Conservation (phyloP, 768 basidiomycete species). For the Leccinum rimulosum region DNA sequence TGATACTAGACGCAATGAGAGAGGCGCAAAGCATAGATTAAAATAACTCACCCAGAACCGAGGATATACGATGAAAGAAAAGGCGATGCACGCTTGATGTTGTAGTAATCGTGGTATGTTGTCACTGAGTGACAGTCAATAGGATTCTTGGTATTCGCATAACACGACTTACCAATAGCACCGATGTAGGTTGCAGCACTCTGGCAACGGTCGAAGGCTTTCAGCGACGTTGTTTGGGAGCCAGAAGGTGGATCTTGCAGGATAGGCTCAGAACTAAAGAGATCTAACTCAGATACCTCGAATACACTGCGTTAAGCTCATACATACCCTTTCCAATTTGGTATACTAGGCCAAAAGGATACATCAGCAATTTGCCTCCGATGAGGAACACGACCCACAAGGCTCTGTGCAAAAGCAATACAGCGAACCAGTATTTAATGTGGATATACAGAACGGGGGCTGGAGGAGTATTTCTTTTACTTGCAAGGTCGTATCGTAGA, state of each 20-base stretch:
- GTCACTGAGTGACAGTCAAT: constrained; percentile 39
- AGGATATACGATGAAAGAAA: constrained; percentile 70
- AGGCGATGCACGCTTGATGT: constrained; percentile 57
- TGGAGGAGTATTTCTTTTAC: constrained; percentile 51
- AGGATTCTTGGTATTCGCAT: not conserved
- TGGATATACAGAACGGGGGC: constrained; percentile 70
- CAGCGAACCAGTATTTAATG: constrained; percentile 72
- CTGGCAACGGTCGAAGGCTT: constrained; percentile 75
- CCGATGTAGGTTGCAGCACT: constrained; percentile 71
- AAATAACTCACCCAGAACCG: constrained; percentile 59
- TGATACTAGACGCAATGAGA: constrained; percentile 48
- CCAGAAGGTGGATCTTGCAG: constrained; percentile 39
- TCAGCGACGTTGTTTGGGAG: constrained; percentile 47
- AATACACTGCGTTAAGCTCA: not conserved
- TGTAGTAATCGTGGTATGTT: constrained; percentile 58
- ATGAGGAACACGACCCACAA: constrained; percentile 53
- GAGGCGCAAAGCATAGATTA: not conserved
- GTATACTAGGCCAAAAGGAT: constrained; percentile 47
- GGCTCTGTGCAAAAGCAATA: constrained; percentile 71
- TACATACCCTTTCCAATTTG: constrained; percentile 72
- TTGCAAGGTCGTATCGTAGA: constrained; percentile 57
- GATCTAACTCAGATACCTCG: constrained; percentile 1
- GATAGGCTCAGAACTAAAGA: constrained; percentile 41
- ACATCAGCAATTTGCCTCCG: constrained; percentile 9
- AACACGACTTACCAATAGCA: constrained; percentile 49